These are phyloP conservation scores for Trichosporon inkin DNA, from an alignment of 1,284 basidiomycete genomes.

Conservation along the genomic window DNA sequence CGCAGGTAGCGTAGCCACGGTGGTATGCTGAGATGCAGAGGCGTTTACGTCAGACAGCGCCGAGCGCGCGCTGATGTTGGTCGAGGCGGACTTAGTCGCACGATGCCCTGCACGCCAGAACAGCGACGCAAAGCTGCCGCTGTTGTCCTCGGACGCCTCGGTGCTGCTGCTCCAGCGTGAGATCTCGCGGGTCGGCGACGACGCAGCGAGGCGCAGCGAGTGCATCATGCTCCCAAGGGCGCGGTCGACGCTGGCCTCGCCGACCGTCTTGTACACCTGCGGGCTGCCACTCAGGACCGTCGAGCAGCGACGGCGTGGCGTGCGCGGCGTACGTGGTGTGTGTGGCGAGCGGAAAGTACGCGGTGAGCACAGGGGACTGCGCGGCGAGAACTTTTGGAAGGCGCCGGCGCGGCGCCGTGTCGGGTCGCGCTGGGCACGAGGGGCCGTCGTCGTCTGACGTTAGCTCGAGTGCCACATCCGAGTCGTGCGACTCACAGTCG, in stretches of 20 bases:
- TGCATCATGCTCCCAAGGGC: conserved; percentile 7
- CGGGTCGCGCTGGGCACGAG: not conserved
- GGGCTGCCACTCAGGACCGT: not conserved
- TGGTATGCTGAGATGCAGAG: too few relatives aligned
- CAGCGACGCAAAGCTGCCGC: not conserved
- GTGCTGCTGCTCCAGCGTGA: conserved; percentile 7
- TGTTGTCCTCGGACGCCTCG: not conserved
- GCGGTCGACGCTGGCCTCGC: conserved; percentile 12
- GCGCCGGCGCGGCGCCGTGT: not conserved
- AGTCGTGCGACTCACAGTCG: not conserved
- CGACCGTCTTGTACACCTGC: conserved; percentile 10
- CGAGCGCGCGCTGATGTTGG: conserved; percentile 1
- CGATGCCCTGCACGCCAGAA: not conserved
- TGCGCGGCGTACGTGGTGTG: not conserved
- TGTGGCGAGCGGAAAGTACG: not conserved
- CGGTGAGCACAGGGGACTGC: not conserved
- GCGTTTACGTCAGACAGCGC: not conserved
- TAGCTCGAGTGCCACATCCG: not conserved
- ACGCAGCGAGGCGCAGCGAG: conserved; percentile 6
- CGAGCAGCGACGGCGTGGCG: not conserved
- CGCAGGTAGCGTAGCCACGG: too few relatives aligned
- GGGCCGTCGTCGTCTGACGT: not conserved
- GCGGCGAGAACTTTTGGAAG: not conserved
- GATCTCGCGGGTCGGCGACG: not conserved
- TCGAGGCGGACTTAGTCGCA: too few relatives aligned